Percentiles rank a stretch among this genome's conserved stretches.
phyloP scores from a whole-genome alignment of 2,329 filamentous ascomycete species.

The Paramyrothecium roridum region DNA sequence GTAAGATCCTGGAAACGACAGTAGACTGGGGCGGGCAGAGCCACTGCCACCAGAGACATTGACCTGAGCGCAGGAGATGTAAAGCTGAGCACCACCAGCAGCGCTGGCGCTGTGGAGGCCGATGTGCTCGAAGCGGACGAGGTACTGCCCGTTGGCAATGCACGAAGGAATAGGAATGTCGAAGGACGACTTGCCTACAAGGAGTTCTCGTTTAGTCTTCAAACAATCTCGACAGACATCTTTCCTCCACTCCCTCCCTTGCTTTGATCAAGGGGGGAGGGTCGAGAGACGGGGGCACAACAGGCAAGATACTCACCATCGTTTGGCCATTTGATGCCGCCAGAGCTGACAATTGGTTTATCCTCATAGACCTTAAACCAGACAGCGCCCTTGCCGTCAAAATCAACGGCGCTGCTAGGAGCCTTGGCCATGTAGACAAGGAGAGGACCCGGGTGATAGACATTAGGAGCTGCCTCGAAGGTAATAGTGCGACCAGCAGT shows the following conservation, averaged over 20 bases:
- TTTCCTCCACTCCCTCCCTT: too few species aligned
- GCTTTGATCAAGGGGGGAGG: not conserved
- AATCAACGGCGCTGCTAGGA: constrained; percentile 31
- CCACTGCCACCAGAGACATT: constrained; percentile 38
- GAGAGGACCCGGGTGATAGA: constrained; percentile 37
- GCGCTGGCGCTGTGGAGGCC: constrained; percentile 39
- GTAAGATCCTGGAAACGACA: constrained; percentile 40
- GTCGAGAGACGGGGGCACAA: not conserved
- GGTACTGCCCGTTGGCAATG: constrained; percentile 45
- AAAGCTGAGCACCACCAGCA: constrained; percentile 41
- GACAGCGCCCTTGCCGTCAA: constrained; percentile 27
- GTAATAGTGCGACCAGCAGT: constrained; percentile 15
- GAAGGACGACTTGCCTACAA: constrained; percentile 24
- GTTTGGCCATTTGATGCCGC: constrained; percentile 36
- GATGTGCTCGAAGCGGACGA: constrained; percentile 46
- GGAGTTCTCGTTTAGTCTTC: not conserved
- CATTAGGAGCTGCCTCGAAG: constrained; percentile 32
- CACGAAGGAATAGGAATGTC: constrained; percentile 39
- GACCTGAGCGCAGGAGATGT: constrained; percentile 38
- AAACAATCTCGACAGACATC: too few species aligned
- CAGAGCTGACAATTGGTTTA: constrained; percentile 29
- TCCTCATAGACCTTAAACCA: constrained; percentile 44
- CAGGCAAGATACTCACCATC: constrained; percentile 18
- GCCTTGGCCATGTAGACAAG: constrained; percentile 33
- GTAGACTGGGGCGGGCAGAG: constrained; percentile 30